Evolutionary conservation across 176 grass and related monocot genomes (phyloP), one percentile per base, ranked within the genome.

Genomic region (Alopecurus myosuroides): DNA sequence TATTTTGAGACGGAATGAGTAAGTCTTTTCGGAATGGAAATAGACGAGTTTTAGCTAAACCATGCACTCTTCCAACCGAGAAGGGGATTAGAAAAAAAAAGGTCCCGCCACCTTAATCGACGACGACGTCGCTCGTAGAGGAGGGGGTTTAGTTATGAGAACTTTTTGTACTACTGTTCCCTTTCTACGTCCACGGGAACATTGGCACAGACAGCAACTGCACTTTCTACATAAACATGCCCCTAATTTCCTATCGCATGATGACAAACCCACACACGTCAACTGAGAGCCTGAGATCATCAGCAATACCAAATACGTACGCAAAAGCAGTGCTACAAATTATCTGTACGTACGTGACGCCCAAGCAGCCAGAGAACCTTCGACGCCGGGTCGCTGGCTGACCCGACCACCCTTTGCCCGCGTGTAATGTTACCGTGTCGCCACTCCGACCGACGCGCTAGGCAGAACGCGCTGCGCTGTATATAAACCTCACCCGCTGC

Each of bases 401-500:
- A 83, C 41, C 63, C 12, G 22, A 57, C 67, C 0, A 6, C 1
- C 37, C 4, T 31, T 44, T 30, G 14, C 71, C 45, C 45, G 50
- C 53, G 66, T 51, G 9, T 18, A 35, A 25, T 26, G 62, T 72
- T 74, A 49, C 28, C 68, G 39, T 36, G 52, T 42, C 33, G 40
- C n/a, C 17, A 17, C 13, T 3, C n/a, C 76, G 53, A 26, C 44
- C 67, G 45, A 79, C 68, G 41, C 51, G 46, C 34, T 58, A 8
- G 1, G 51, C n/a, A 62, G 57, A 12, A 13, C 12, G 1, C 4
- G 2, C 20, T 39, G 36, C 45, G 7, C 25, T 78, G 65, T 15
- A 79, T 86, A 90, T 63, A 85, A 71, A 51, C 44, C 44, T 22
- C 40, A 9, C 25, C 78, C 20, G 83, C 88, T 71, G 52, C 81